These are phyloP conservation scores for Pseudoturritis turrita DNA, from an alignment of 345 rosid genomes.

Conservation along the genomic window DNA sequence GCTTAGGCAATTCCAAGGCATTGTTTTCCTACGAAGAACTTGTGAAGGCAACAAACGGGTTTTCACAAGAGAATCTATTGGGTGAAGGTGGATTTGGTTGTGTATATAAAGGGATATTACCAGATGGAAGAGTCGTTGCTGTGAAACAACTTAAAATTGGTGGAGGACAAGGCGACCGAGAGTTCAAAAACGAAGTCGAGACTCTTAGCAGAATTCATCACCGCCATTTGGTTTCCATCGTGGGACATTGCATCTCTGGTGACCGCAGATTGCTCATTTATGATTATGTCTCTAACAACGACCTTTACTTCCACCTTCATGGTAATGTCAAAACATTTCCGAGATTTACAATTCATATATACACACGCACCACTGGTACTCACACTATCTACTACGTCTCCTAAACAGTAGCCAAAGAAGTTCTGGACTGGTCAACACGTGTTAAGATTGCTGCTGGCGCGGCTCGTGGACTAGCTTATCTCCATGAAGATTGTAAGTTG, in stretches of 20 bases:
- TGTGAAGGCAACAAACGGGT: conserved; percentile 65
- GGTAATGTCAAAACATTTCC: conserved; percentile 37
- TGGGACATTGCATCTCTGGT: conserved; percentile 87
- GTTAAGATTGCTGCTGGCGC: conserved; percentile 87
- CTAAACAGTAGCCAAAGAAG: conserved; percentile 47
- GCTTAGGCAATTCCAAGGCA: conserved; percentile 72
- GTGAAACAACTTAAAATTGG: conserved; percentile 84
- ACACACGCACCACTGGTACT: not conserved
- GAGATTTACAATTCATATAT: not conserved
- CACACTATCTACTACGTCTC: not conserved
- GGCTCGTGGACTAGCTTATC: conserved; percentile 96
- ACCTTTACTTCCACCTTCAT: conserved; percentile 90
- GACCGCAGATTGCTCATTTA: conserved; percentile 76
- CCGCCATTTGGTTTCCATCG: conserved; percentile 91
- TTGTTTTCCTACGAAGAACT: conserved; percentile 72
- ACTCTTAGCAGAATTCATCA: conserved; percentile 91
- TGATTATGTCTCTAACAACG: conserved; percentile 80
- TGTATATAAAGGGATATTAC: conserved; percentile 78
- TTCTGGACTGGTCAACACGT: conserved; percentile 77
- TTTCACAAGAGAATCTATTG: conserved; percentile 68
- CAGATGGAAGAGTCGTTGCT: conserved; percentile 92
- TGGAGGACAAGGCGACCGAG: conserved; percentile 92
- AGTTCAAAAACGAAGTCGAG: conserved; percentile 89
- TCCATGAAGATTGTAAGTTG: conserved; percentile 91
- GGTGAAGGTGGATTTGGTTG: conserved; percentile 98